These are phyloP conservation scores for Cardamine occulta DNA, from an alignment of 345 rosid species.

Conservation along the genomic window DNA sequence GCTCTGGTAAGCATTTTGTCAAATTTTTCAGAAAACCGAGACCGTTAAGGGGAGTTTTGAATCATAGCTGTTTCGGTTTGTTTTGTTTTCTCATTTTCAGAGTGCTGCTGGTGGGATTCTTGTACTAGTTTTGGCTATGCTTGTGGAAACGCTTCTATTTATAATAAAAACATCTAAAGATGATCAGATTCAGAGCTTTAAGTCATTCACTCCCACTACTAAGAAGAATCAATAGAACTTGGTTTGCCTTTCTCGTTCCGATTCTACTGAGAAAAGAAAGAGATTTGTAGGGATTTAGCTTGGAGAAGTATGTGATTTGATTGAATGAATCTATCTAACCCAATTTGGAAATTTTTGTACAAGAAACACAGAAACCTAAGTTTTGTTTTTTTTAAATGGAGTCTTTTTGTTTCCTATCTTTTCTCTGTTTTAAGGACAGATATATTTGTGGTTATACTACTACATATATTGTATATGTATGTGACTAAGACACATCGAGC, in stretches of 20 bases:
- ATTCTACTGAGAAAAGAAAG: neutral
- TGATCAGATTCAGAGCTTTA: constrained; percentile 44
- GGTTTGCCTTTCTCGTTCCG: neutral
- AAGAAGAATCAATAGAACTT: constrained; percentile 73
- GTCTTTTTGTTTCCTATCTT: neutral
- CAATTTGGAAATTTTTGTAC: constrained; percentile 9
- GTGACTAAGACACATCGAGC: no score
- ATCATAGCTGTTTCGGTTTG: neutral
- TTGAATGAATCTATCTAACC: neutral
- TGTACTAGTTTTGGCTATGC: constrained; percentile 87
- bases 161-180: constrained; percentile 70
- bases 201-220: constrained; percentile 49
- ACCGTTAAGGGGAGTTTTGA: neutral
- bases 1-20: constrained; percentile 57
- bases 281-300: constrained; percentile 12
- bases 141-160: constrained; percentile 86
- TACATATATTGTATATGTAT: no score
- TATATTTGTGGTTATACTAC: no score
- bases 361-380: neutral
- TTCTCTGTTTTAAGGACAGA: neutral
- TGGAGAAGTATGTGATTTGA: constrained; percentile 1
- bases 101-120: constrained; percentile 96
- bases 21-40: neutral
- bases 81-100: constrained; percentile 44
- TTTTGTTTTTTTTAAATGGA: neutral